Evolutionary conservation across 805 yeast genomes (phyloP).

Genomic region (Candida koratica): DNA sequence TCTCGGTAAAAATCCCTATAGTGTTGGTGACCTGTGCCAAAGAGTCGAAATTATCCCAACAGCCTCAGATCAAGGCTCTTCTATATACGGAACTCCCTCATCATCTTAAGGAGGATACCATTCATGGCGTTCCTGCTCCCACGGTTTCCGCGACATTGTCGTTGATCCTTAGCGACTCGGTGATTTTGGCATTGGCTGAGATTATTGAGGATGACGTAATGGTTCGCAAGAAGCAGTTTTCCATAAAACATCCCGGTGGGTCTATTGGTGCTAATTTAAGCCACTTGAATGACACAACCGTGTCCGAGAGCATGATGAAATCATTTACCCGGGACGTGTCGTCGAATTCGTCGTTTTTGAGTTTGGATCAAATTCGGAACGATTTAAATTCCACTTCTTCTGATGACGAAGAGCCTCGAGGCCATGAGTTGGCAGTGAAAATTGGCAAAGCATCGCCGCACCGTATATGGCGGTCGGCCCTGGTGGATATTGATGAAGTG

Average conservation of each 20-base stretch:
- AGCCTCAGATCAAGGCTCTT: conserved; percentile 48
- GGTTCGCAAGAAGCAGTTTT: conserved; percentile 54
- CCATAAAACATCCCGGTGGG: conserved; percentile 85
- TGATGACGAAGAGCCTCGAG: conserved; percentile 16
- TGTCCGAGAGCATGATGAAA: conserved; percentile 7
- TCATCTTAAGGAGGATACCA: conserved; percentile 51
- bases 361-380: conserved; percentile 15
- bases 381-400: conserved; percentile 17
- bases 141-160: conserved; percentile 79
- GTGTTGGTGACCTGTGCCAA: conserved; percentile 62
- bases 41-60: conserved; percentile 50
- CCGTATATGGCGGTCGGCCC: not conserved
- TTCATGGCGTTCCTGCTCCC: conserved; percentile 84
- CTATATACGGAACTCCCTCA: conserved; percentile 61
- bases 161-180: conserved; percentile 72
- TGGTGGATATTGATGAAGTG: conserved; percentile 21
- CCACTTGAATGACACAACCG: conserved; percentile 28
- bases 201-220: conserved; percentile 53
- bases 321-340: conserved; percentile 6
- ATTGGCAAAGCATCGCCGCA: not conserved
- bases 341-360: conserved; percentile 15
- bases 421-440: not conserved
- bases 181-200: conserved; percentile 70
- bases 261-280: conserved; percentile 62
- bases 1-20: conserved; percentile 50